Evolutionary conservation across 2,329 filamentous ascomycete genomes (phyloP).

Genomic region (Alternaria sp.): DNA sequence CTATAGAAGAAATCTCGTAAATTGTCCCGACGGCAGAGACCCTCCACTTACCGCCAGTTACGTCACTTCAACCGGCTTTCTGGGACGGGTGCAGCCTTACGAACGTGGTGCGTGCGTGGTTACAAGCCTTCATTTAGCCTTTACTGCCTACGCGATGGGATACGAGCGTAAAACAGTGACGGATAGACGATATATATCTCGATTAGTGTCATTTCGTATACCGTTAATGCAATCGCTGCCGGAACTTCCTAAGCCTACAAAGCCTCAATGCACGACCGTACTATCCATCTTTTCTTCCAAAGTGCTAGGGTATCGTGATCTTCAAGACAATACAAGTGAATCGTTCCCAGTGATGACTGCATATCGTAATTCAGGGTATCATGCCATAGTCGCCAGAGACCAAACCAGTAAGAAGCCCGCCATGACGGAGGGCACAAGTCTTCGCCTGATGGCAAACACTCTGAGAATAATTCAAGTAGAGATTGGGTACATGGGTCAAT

Average conservation of each 20-base stretch:
- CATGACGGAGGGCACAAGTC: neutral
- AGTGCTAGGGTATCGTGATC: slow-evolving; percentile 8
- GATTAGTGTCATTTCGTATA: slow-evolving; percentile 7
- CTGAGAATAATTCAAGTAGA: slow-evolving; percentile 12
- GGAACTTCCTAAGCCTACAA: slow-evolving; percentile 19
- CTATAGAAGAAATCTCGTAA: slow-evolving; percentile 4
- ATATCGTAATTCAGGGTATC: slow-evolving; percentile 20
- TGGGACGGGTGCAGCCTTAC: slow-evolving; percentile 24
- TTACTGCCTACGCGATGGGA: slow-evolving; percentile 7
- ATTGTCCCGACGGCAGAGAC: slow-evolving; percentile 20
- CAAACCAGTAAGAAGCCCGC: slow-evolving; percentile 10
- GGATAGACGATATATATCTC: slow-evolving; percentile 6
- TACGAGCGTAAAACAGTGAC: neutral
- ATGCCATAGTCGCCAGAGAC: slow-evolving; percentile 16
- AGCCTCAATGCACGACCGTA: neutral
- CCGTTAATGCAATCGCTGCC: slow-evolving; percentile 9
- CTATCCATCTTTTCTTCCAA: slow-evolving; percentile 2
- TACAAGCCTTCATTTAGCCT: slow-evolving; percentile 24
- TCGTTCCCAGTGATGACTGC: neutral
- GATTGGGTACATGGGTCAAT: neutral
- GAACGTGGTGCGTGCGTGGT: slow-evolving; percentile 10
- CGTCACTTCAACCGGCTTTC: slow-evolving; percentile 21
- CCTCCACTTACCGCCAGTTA: slow-evolving; percentile 18
- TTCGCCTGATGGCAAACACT: neutral
- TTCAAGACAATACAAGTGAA: neutral